Evolutionary conservation across 768 basidiomycete species (phyloP).

Genomic region (Podaxis sp.): DNA sequence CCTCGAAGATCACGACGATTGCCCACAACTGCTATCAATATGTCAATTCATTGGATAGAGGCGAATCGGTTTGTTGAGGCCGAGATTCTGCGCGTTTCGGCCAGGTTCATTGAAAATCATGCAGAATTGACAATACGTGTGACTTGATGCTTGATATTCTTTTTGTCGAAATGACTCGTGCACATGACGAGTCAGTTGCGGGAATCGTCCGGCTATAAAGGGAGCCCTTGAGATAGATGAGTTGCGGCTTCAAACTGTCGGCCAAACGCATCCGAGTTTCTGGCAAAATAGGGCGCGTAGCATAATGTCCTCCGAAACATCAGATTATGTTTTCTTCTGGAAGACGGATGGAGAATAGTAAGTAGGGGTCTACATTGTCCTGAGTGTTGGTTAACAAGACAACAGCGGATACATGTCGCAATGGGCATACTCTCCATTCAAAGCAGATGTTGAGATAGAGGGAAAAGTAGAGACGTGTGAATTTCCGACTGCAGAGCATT

Average conservation of each 20-base stretch:
- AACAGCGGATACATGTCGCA: constrained; percentile 44
- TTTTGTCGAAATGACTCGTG: not conserved
- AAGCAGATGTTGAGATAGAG: constrained; percentile 27
- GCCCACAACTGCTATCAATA: too few species aligned
- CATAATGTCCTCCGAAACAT: constrained; percentile 14
- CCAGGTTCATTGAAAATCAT: too few species aligned
- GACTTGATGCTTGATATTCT: not conserved
- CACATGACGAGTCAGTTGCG: not conserved
- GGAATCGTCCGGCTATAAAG: not conserved
- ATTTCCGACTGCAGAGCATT: constrained; percentile 55
- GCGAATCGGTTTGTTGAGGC: too few species aligned
- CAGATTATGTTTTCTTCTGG: constrained; percentile 45
- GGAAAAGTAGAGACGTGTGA: constrained; percentile 24
- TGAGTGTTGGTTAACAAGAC: not conserved
- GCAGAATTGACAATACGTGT: too few species aligned
- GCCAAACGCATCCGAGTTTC: not conserved
- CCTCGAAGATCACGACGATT: too few species aligned
- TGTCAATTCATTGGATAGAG: too few species aligned
- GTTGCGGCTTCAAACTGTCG: not conserved
- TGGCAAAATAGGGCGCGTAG: not conserved
- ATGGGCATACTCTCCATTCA: constrained; percentile 46
- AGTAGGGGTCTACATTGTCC: constrained; percentile 14
- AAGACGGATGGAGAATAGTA: constrained; percentile 37
- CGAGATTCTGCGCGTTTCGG: too few species aligned
- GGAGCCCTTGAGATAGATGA: not conserved